These are phyloP conservation scores for Tulasnella sp. DNA, from an alignment of 768 basidiomycete genomes.

Conservation along the genomic window DNA sequence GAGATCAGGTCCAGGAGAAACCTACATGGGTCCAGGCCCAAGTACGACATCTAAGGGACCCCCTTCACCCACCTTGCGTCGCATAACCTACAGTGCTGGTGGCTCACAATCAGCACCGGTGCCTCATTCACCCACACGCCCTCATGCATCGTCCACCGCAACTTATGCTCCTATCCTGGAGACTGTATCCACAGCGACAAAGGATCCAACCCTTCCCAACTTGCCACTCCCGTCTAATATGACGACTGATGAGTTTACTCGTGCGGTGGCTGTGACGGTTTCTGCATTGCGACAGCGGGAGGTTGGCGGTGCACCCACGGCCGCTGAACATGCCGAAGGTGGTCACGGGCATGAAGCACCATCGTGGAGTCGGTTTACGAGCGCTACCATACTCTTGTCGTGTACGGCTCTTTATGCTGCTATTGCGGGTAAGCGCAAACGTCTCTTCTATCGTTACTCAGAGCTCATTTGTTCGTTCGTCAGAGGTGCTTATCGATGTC, in stretches of 20 bases:
- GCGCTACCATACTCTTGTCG: slow-evolving; percentile 74
- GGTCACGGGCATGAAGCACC: slow-evolving; percentile 88
- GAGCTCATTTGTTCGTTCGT: background rate
- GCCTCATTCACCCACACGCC: background rate
- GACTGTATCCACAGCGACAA: slow-evolving; percentile 66
- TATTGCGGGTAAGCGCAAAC: slow-evolving; percentile 66
- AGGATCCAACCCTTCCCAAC: slow-evolving; percentile 33
- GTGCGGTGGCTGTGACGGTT: slow-evolving; percentile 89
- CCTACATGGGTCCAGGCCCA: background rate
- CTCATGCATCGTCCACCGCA: background rate
- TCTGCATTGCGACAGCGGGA: slow-evolving; percentile 62
- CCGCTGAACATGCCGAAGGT: slow-evolving; percentile 30
- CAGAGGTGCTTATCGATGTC: slow-evolving; percentile 88
- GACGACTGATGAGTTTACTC: slow-evolving; percentile 79
- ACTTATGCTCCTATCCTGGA: slow-evolving; percentile 54
- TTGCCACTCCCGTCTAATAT: slow-evolving; percentile 51
- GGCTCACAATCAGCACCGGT: background rate
- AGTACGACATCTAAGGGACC: background rate
- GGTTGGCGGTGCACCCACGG: slow-evolving; percentile 20
- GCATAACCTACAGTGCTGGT: slow-evolving; percentile 6
- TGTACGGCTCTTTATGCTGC: slow-evolving; percentile 90
- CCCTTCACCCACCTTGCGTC: slow-evolving; percentile 19
- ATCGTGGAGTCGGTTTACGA: slow-evolving; percentile 84
- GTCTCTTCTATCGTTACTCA: background rate
- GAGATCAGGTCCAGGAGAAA: background rate